Base-by-base conservation (phyloP, 345 rosid genomes). In the Trapa incisa region DNA sequence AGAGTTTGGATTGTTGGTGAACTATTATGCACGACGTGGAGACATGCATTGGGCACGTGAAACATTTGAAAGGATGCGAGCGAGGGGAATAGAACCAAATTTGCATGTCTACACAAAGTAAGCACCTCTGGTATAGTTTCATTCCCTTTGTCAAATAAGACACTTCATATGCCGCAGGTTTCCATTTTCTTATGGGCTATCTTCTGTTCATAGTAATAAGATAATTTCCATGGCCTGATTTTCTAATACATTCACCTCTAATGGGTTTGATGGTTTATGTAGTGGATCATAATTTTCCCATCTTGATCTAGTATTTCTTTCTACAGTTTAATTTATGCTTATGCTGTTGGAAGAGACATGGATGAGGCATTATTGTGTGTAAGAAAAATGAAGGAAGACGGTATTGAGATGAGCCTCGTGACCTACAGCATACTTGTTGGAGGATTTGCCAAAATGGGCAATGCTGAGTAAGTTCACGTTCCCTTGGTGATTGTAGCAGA, bases 281-380 rank as follows among this genome's bases (percentile, higher is more conserved):
- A 2, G 15, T 58, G 5, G 37, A 17, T 54, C 37, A 58, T 32
- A 16, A 37, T 17, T 64, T 3, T 64, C 48, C 43, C 35, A 41
- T 6, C 41, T 17, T 17, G n/a, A 38, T 39, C 1, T 8, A 17
- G 66, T 77, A 80, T 79, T 71, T 78, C 82, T 84, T 80, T 72
- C 75, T 88, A 95, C 97, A 94, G 99, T 90, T 97, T 94, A 83
- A 83, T 94, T 81, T 92, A 88, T 83, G 97, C 96, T 66, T 94
- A 91, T 80, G 88, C 97, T 81, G 95, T 91, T 77, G 97, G 97
- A 77, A 81, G 95, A 86, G 96, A 94, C 84, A 91, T 94, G 96
- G 96, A 91, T 62, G 99, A 91, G 85, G 97, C 99, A 48, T 57
- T 91, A 53, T 87, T 87, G 50, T 94, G 99, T 79, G 89, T 83